phyloP scores from a whole-genome alignment of 345 rosid genomes.

The Aquilaria sinensis region DNA sequence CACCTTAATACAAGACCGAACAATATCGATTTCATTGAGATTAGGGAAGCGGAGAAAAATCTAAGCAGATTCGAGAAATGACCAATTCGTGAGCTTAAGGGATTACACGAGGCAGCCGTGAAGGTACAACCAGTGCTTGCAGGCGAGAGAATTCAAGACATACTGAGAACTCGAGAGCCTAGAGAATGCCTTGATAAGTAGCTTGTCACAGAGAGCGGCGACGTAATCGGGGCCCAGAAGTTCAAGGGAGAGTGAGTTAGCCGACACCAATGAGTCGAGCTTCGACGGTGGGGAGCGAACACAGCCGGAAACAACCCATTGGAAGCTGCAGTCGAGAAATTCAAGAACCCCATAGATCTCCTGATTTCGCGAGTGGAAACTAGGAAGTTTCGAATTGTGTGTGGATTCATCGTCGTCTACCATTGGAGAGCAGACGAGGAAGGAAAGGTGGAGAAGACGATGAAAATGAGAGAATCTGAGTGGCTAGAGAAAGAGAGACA shows the following conservation, averaged over 20 bases:
- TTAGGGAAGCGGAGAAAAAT: constrained; percentile 42
- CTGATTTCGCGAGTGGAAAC: too few relatives aligned
- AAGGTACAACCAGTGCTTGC: constrained; percentile 52
- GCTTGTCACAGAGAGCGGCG: constrained; percentile 40
- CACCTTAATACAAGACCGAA: constrained; percentile 29
- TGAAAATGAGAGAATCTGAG: too few relatives aligned
- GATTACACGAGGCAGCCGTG: constrained; percentile 47
- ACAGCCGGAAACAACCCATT: too few relatives aligned
- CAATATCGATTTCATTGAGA: constrained; percentile 33
- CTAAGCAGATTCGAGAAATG: constrained; percentile 45
- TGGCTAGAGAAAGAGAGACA: too few relatives aligned
- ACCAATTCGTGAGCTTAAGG: constrained; percentile 41
- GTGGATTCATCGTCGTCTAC: too few relatives aligned
- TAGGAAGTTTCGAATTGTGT: too few relatives aligned
- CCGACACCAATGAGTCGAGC: constrained; percentile 5
- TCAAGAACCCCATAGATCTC: too few relatives aligned
- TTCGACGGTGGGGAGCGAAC: constrained; percentile 17
- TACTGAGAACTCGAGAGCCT: constrained; percentile 38
- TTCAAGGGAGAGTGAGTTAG: not conserved
- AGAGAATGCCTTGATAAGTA: constrained; percentile 40
- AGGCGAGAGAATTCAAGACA: constrained; percentile 33
- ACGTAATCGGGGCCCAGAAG: constrained; percentile 22
- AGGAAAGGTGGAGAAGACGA: too few relatives aligned
- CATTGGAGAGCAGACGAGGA: too few relatives aligned
- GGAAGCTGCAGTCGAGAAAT: too few relatives aligned